A percentile compares a stretch with the other conserved stretches of the same genome.
Conservation (phyloP, 208 protist species). For the Trypanosoma boissoni region DNA sequence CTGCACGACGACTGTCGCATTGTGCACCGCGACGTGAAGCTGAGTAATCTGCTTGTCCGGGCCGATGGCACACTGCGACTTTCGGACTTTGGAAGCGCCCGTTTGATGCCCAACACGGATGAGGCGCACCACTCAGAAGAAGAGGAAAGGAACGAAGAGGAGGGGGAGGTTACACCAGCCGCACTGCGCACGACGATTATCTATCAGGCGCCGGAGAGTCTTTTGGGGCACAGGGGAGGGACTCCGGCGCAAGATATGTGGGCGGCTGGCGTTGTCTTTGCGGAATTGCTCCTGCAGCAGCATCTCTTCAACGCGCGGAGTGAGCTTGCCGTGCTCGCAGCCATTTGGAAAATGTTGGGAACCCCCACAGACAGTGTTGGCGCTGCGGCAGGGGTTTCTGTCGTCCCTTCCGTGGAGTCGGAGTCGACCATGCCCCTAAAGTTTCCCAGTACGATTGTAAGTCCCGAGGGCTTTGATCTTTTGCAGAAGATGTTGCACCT, state of each 20-base stretch:
- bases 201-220: constrained; percentile 79
- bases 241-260: constrained; percentile 77
- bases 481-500: constrained; percentile 64
- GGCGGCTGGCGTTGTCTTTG: constrained; percentile 83
- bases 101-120: constrained; percentile 34
- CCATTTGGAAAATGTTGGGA: constrained; percentile 82
- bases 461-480: constrained; percentile 58
- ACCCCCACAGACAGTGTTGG: constrained; percentile 15
- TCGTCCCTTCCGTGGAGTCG: constrained; percentile 21
- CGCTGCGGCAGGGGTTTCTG: not conserved
- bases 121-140: not conserved
- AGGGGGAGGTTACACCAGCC: constrained; percentile 50
- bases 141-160: not conserved
- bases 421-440: constrained; percentile 57
- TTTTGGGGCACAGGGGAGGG: constrained; percentile 65
- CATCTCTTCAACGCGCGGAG: constrained; percentile 63
- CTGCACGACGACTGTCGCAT: constrained; percentile 75
- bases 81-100: constrained; percentile 85
- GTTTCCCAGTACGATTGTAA: constrained; percentile 47
- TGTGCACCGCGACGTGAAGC: constrained; percentile 87
- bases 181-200: constrained; percentile 82
- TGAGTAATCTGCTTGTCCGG: constrained; percentile 82
- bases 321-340: constrained; percentile 76
- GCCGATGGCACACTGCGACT: constrained; percentile 65
- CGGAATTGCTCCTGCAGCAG: constrained; percentile 73